Base-by-base conservation (phyloP, 1,139 yeast genomes). In the Scheffersomyces titani region DNA sequence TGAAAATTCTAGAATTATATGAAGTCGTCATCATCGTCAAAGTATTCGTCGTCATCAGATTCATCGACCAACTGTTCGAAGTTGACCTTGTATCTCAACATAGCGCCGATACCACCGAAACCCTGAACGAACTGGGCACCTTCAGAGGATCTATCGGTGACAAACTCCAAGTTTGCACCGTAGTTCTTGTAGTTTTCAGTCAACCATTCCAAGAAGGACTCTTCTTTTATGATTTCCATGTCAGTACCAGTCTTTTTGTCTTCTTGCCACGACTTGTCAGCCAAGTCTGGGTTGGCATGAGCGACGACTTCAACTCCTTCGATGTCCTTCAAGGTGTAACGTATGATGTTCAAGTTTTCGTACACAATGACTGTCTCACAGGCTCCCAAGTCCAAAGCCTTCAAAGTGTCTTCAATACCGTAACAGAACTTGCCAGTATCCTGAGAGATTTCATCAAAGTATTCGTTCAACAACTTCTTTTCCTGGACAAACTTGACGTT, bases 121-220 rank as follows among this genome's bases (percentile, higher is more conserved):
- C 99, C 99, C 70, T 88, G 90, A 61, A 90, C 96, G 75, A 94
- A 94, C 80, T 94, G 99, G 51, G 98, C 97, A 80, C 99, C 99
- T 77, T 94, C 99, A 54, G 97, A 89, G 47, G 97, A 90, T 77
- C 91, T 88, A 79, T 94, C 99, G 54, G 98, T 90, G 65, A 94
- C 97, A 68, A 94, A 94, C 78, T 94, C 99, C 66, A 94, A 84
- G 61, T 89, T 87, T 55, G 99, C 97, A 84, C 99, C 99, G 68
- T 84, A 94, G 66, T 84, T 90, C 73, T 89, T 90, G 79, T 94
- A 94, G 76, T 92, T 91, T 78, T 93, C 99, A 52, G 99, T 98
- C 63, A 94, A 83, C 99, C 99, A 94, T 77, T 94, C 99, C 65
- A 94, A 84, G 70, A 94, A 83, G 51, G 91, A 84, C 75, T 87